phyloP scores from a whole-genome alignment of 2,329 filamentous ascomycete species.

The Allantophomopsis cytisporea region DNA sequence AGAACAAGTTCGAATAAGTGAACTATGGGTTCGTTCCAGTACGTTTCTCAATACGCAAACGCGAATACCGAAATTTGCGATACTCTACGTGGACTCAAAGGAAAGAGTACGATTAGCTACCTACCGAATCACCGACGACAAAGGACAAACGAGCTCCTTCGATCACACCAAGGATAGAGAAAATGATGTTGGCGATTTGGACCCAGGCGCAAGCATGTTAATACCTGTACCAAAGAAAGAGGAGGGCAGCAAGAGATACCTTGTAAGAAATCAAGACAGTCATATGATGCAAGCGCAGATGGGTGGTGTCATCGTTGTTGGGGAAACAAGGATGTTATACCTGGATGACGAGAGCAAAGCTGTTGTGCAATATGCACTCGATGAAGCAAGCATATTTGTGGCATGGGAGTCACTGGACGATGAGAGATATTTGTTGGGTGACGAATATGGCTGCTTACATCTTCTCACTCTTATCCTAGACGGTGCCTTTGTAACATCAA shows the following conservation, averaged over 20 bases:
- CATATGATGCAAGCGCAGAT: conserved; percentile 36
- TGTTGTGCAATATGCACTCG: conserved; percentile 48
- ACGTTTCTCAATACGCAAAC: conserved; percentile 46
- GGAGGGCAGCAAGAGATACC: conserved; percentile 44
- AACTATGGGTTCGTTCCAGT: conserved; percentile 52
- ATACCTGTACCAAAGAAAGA: conserved; percentile 47
- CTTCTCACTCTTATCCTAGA: conserved; percentile 66
- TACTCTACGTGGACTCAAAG: conserved; percentile 51
- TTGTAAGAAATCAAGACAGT: conserved; percentile 36
- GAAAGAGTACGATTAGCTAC: conserved; percentile 42
- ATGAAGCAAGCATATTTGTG: conserved; percentile 75
- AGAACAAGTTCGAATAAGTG: conserved; percentile 46
- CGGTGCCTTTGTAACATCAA: conserved; percentile 53
- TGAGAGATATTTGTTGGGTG: conserved; percentile 73
- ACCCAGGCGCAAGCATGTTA: conserved; percentile 42
- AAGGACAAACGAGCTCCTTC: conserved; percentile 37
- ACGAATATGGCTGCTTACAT: conserved; percentile 80
- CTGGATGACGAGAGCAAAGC: conserved; percentile 65
- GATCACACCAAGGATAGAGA: conserved; percentile 40
- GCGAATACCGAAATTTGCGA: conserved; percentile 43
- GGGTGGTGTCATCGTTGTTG: conserved; percentile 61
- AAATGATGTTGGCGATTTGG: conserved; percentile 35
- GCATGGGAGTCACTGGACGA: conserved; percentile 79
- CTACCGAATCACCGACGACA: conserved; percentile 46
- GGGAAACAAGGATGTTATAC: conserved; percentile 74